Percentiles rank a stretch among this genome's conserved stretches.
Evolutionary conservation across 805 yeast genomes (phyloP).

Genomic region (Kodamaea jinghongensis): DNA sequence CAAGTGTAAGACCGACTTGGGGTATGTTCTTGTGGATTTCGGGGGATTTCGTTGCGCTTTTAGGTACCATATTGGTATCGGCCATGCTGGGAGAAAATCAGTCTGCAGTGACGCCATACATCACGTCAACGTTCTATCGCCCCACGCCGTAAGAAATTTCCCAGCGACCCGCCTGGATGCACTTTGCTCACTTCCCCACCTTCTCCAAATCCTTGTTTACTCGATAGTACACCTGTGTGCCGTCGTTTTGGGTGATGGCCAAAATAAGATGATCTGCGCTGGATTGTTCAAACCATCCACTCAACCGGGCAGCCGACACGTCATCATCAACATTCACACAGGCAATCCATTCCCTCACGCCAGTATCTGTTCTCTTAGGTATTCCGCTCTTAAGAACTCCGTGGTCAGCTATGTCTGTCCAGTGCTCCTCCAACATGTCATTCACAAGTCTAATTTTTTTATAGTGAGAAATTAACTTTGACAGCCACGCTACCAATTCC

Average conservation of each 20-base stretch:
- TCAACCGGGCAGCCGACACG: not conserved
- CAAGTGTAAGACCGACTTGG: too few species aligned
- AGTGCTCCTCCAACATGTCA: conserved; percentile 9
- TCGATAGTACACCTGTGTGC: conserved; percentile 7
- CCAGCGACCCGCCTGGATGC: too few species aligned
- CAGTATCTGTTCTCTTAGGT: conserved; percentile 1
- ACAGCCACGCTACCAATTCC: too few species aligned
- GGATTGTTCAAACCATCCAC: conserved; percentile 2
- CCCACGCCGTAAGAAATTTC: too few species aligned
- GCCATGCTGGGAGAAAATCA: too few species aligned
- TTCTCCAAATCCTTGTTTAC: conserved; percentile 5
- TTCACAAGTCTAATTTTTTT: too few species aligned
- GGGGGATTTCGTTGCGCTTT: too few species aligned
- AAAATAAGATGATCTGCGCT: conserved; percentile 6
- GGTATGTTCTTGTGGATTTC: too few species aligned
- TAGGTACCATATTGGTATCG: too few species aligned
- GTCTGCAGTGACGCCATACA: too few species aligned
- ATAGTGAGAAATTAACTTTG: too few species aligned
- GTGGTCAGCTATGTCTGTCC: conserved; percentile 6
- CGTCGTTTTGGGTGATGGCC: conserved; percentile 9
- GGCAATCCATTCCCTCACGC: conserved; percentile 5
- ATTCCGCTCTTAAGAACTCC: conserved; percentile 6
- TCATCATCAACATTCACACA: conserved; percentile 1
- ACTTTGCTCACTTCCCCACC: not conserved
- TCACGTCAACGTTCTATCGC: too few species aligned